Percentiles rank a stretch among this genome's conserved stretches.
phyloP scores from a whole-genome alignment of 495 filamentous ascomycete species.

The Rhizodiscina lignyota region DNA sequence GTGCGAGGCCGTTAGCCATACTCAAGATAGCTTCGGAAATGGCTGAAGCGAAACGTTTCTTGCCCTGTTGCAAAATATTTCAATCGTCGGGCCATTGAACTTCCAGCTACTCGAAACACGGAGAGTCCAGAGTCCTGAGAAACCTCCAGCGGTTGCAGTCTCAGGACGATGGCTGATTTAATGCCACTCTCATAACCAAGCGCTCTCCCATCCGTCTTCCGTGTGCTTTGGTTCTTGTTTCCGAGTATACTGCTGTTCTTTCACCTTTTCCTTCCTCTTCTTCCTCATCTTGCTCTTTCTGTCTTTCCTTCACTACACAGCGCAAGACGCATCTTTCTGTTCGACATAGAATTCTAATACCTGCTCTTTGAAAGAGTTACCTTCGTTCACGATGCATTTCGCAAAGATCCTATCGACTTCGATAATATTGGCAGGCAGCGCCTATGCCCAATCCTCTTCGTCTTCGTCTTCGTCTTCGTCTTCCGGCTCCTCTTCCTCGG shows the following conservation, averaged over 20 bases:
- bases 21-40: too few relatives aligned
- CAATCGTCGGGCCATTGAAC: too few relatives aligned
- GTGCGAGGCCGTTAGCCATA: too few relatives aligned
- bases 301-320: neutral
- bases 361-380: too few relatives aligned
- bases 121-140: too few relatives aligned
- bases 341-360: neutral
- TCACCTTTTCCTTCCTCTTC: neutral
- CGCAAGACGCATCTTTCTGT: neutral
- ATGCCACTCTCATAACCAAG: neutral
- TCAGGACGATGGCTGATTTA: too few relatives aligned
- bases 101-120: too few relatives aligned
- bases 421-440: slow-evolving; percentile 7
- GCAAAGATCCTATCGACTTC: slow-evolving; percentile 7
- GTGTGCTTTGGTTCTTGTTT: neutral
- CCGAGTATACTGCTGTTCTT: neutral
- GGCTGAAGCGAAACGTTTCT: too few relatives aligned
- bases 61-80: too few relatives aligned
- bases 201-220: neutral
- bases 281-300: too few relatives aligned
- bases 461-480: too few relatives aligned
- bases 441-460: slow-evolving; percentile 1
- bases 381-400: slow-evolving; percentile 10
- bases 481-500: neutral
- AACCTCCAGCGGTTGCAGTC: too few relatives aligned